Evolutionary conservation across 768 basidiomycete genomes (phyloP).

Genomic region (Russula sp.): DNA sequence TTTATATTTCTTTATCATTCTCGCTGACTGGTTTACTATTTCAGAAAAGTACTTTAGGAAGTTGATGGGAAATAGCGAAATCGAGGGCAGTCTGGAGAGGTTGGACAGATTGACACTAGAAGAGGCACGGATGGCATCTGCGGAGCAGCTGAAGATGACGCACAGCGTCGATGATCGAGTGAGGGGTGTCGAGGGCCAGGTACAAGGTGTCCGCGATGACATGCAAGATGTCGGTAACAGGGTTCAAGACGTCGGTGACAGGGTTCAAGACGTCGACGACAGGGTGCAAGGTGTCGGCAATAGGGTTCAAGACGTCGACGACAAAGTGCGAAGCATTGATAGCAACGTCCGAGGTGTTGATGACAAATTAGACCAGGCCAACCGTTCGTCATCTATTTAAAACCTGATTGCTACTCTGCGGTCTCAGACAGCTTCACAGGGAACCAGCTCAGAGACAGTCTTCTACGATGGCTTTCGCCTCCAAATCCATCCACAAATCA

Average conservation of each 20-base stretch:
- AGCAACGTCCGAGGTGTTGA: too few species aligned
- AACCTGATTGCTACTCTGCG: too few species aligned
- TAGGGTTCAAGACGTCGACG: not conserved
- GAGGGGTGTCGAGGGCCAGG: not conserved
- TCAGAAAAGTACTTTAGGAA: conserved; percentile 3
- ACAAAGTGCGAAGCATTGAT: not conserved
- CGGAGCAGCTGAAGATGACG: not conserved
- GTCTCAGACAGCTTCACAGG: not conserved
- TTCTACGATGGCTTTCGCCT: conserved; percentile 38
- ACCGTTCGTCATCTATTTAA: not conserved
- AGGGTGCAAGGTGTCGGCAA: too few species aligned
- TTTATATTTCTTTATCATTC: not conserved
- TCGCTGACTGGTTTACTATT: not conserved
- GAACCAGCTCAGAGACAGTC: not conserved
- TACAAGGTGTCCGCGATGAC: not conserved
- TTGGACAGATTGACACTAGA: conserved; percentile 9
- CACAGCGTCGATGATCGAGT: not conserved
- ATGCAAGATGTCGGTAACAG: not conserved
- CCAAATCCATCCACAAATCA: conserved; percentile 3
- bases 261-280: not conserved
- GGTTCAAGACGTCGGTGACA: not conserved
- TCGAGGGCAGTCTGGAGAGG: not conserved
- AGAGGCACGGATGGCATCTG: not conserved
- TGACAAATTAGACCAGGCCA: not conserved
- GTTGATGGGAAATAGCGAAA: not conserved